Evolutionary conservation across 768 basidiomycete genomes (phyloP), one percentile per base, ranked within the genome.

Genomic region (Boletus rubroflammeus): DNA sequence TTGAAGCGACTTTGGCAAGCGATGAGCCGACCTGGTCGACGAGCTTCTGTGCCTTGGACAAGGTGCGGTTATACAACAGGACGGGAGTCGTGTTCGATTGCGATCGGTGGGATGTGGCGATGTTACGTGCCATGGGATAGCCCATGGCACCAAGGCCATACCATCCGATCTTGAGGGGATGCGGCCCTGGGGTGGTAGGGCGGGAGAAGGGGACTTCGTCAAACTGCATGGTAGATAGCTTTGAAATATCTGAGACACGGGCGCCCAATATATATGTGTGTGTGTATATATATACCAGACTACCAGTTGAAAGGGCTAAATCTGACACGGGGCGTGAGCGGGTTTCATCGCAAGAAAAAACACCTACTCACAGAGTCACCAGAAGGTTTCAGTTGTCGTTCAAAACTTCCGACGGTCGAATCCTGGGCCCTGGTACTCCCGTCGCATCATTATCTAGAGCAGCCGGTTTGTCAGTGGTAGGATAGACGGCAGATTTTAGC

Each of bases 21-120:
- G 75, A 70, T 28, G 75, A 64, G 7, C 86, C 84, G 10, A 90
- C 62, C 32, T 83, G 79, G n/a, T 79, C 71, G 3, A 73, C 66
- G 0, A 89, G 78, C 19, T 77, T 75, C 51, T 86, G 79, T 17
- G 81, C 69, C 67, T 88, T 91, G 31, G 78, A 75, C 5, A 67
- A 51, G 7, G 83, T 79, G n/a, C 93, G 81, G 65, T 94, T 96
- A 76, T 82, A 93, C 9, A 95, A 77, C 34, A 86, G 67, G 47
- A 94, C 65, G 4, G 90, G 83, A 0, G 76, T 73, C 32, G 75
- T 67, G 14, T 64, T 66, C 34, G 67, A 55, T 42, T 77, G 72
- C 5, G 71, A 60, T 19, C 72, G 68, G 42, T 72, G 76, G 58
- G 78, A 73, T 40, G 72, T 81, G 32, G 88, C 89, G 32, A 96